Percentiles rank a stretch among this genome's conserved stretches.
These are phyloP conservation scores for Claviceps quebecensis DNA, from an alignment of 2,329 filamentous ascomycete genomes.

Conservation along the genomic window DNA sequence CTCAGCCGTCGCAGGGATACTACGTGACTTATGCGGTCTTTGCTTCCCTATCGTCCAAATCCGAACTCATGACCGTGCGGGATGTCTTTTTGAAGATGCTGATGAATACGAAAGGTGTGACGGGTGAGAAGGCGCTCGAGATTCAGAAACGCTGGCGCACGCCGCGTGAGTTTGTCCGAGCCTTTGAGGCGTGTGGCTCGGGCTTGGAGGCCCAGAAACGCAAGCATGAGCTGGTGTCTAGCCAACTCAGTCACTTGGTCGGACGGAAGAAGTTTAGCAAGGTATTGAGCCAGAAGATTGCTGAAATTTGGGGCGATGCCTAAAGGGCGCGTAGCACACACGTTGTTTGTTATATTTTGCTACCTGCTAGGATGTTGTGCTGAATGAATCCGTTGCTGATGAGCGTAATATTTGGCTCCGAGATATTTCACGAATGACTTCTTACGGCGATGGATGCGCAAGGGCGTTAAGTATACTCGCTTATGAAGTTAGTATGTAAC, in stretches of 20 bases:
- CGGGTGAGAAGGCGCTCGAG: conserved; percentile 64
- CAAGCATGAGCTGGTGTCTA: conserved; percentile 45
- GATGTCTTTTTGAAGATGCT: conserved; percentile 76
- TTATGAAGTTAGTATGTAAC: not conserved
- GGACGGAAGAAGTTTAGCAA: conserved; percentile 56
- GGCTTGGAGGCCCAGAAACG: conserved; percentile 38
- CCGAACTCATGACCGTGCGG: conserved; percentile 55
- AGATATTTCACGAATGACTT: too few species aligned
- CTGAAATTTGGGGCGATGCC: conserved; percentile 54
- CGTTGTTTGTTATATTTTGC: too few species aligned
- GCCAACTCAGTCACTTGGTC: conserved; percentile 41
- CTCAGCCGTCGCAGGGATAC: conserved; percentile 35
- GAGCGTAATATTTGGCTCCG: too few species aligned
- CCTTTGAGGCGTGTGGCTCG: conserved; percentile 42
- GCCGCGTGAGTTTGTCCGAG: conserved; percentile 55
- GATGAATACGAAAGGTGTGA: conserved; percentile 64
- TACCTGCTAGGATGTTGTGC: too few species aligned
- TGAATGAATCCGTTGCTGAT: too few species aligned
- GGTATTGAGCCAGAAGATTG: conserved; percentile 52
- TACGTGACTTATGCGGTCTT: conserved; percentile 60
- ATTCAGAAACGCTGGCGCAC: conserved; percentile 70
- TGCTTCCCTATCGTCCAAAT: conserved; percentile 59
- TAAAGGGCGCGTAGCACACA: conserved; percentile 11
- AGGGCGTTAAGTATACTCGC: not conserved
- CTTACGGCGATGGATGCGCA: too few species aligned